These are phyloP conservation scores for Pterulicium gracile DNA, from an alignment of 1,284 basidiomycete genomes.

Conservation along the genomic window DNA sequence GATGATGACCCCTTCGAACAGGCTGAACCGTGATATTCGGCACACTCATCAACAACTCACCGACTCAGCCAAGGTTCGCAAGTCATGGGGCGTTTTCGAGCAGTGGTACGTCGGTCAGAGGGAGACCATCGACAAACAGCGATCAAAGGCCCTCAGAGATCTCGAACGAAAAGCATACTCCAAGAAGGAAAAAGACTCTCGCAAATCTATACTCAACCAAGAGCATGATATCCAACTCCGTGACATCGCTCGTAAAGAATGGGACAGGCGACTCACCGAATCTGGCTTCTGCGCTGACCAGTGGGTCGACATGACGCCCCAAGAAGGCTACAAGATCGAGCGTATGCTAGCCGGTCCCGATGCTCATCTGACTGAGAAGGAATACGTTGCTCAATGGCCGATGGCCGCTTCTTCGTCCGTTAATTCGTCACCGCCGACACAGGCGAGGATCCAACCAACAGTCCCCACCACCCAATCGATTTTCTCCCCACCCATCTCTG, in stretches of 20 bases:
- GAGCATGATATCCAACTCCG: background rate
- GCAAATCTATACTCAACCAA: background rate
- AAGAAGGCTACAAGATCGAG: background rate
- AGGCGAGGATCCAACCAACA: background rate
- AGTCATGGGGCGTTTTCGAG: background rate
- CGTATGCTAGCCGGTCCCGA: background rate
- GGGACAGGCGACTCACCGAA: background rate
- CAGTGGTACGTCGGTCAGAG: background rate
- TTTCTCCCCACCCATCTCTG: background rate
- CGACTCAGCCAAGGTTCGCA: background rate
- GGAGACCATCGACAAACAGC: background rate
- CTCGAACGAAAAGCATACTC: background rate
- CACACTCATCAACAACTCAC: background rate
- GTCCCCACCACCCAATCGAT: background rate
- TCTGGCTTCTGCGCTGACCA: background rate
- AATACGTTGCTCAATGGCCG: background rate
- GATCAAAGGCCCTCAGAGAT: background rate
- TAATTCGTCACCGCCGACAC: background rate
- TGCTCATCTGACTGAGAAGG: background rate
- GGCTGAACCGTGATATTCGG: background rate
- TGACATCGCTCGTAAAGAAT: background rate
- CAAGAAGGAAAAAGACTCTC: background rate
- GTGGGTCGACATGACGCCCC: background rate
- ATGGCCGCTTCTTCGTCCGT: too few relatives aligned
- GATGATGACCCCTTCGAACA: background rate